phyloP scores from a whole-genome alignment of 345 rosid species.

The Pistacia atlantica region DNA sequence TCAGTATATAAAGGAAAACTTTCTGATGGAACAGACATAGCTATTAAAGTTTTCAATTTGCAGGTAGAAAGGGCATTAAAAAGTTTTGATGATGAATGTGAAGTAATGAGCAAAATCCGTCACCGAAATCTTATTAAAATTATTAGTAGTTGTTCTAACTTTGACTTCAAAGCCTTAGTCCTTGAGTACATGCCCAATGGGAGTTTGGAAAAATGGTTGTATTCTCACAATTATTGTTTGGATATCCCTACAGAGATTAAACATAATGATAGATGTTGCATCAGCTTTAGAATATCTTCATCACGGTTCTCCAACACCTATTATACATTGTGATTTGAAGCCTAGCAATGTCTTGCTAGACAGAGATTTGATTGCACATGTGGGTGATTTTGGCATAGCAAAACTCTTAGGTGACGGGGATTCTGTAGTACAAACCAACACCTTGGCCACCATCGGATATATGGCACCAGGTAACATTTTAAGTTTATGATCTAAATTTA shows the following conservation, averaged over 20 bases:
- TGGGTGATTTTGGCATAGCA: constrained; percentile 8
- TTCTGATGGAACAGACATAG: not conserved
- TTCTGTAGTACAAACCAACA: not conserved
- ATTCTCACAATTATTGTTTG: not conserved
- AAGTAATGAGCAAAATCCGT: constrained; percentile 7
- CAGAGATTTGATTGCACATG: not conserved
- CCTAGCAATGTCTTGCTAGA: not conserved
- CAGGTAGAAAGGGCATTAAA: not conserved
- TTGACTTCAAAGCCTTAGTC: not conserved
- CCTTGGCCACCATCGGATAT: constrained; percentile 9
- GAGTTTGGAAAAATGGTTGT: constrained; percentile 1
- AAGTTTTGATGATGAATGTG: constrained; percentile 6
- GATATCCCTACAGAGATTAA: not conserved
- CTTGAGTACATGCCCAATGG: not conserved
- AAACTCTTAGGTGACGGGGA: not conserved
- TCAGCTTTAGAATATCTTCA: not conserved
- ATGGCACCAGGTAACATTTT: constrained; percentile 10
- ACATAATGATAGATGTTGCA: not conserved
- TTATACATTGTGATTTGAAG: not conserved
- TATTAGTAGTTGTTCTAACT: not conserved
- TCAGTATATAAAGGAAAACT: not conserved
- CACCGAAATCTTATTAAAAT: constrained; percentile 7
- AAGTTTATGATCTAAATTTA: not conserved
- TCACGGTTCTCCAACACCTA: not conserved
- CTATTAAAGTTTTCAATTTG: not conserved